Base-by-base conservation (phyloP, 257 asterid genomes). In the Jacaranda mimosifolia region DNA sequence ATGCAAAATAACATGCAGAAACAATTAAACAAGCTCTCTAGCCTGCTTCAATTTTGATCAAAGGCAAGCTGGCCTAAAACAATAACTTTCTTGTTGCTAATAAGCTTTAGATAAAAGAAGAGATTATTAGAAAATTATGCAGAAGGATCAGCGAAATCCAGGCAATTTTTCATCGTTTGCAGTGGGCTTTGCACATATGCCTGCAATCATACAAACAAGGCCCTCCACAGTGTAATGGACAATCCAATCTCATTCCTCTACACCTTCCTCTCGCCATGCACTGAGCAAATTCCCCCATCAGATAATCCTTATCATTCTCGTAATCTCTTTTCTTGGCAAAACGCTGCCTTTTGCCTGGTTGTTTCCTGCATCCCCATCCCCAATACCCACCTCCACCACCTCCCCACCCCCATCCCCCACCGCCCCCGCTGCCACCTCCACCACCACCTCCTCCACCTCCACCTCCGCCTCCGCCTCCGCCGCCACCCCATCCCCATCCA, bases 101-200 rank as follows among this genome's bases (percentile, higher is more conserved):
- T 26, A 26, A 0, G 32, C 32, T 26, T 1, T 26, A 26, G 32
- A 26, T n/a, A 26, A 26, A 26, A 26, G 32, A 26, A 26, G 32
- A 26, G 32, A 26, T 26, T 26, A 26, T 2, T 26, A 40, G 8
- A 40, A 40, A 7, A 40, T 40, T 40, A 7, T 4, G 45, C 8
- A 3, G 45, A 7, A 40, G 8, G 8, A 40, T 4, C 45, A 40
- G 3, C 5, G 45, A 40, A 40, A 40, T 40, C 8, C 8, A 3
- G 3, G 1, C 4, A 40, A 4, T 40, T 40, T 40, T 1, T 18
- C 17, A 53, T 21, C 60, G 52, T 68, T 74, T 80, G 77, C 84
- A 80, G 73, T 74, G 78, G 69, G 84, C 73, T 74, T 70, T 80
- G 80, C 84, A 80, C 60, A 73, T 69, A 52, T 68, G 60, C 9